Base-by-base conservation (phyloP, 192 early-diverging fungal genomes). In the Rhizophagus prolifer region DNA sequence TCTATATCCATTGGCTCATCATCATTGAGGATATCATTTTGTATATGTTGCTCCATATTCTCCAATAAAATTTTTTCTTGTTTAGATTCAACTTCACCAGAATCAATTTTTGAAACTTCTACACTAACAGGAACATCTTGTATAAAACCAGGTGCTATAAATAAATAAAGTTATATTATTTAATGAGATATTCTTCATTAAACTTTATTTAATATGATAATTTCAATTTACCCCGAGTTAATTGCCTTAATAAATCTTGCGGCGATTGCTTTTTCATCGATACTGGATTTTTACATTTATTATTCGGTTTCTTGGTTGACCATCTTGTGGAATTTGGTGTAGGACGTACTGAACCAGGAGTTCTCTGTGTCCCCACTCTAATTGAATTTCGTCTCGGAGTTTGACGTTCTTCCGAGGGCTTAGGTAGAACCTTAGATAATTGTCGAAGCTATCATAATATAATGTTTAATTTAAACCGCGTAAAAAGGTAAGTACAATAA, bases 61-160 rank as follows among this genome's bases (percentile, higher is more conserved):
- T 54, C 47, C 46, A 13, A 4, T 19, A 54, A 19, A 9, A 14
- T 47, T 1, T 61, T 61, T 62, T 26, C 61, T 28, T 23, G 26
- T 30, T 26, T 12, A 0, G n/a, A 26, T 62, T 62, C 25, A 28
- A 19, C 3, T 28, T 12, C 25, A 21, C 4, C 16, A 54, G 47
- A 13, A 28, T 62, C 25, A 62, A 26, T 30, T 9, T 26, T 62
- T 14, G 26, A 23, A 25, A 4, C 61, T 2, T 9, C 25, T 13
- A 26, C 30, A 14, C 25, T 26, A 19, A 9, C 5, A 10, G n/a
- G 6, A 14, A 13, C 19, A 23, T 59, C 13, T 61, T 73, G 26
- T 4, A 73, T 16, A 59, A 73, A 73, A 16, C 71, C 71, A 12
- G 71, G 71, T 9, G 58, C 71, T 70, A 3, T 36, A n/a, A n/a